Evolutionary conservation across 2,329 filamentous ascomycete genomes (phyloP).

Genomic region (Fusarium nygamai): DNA sequence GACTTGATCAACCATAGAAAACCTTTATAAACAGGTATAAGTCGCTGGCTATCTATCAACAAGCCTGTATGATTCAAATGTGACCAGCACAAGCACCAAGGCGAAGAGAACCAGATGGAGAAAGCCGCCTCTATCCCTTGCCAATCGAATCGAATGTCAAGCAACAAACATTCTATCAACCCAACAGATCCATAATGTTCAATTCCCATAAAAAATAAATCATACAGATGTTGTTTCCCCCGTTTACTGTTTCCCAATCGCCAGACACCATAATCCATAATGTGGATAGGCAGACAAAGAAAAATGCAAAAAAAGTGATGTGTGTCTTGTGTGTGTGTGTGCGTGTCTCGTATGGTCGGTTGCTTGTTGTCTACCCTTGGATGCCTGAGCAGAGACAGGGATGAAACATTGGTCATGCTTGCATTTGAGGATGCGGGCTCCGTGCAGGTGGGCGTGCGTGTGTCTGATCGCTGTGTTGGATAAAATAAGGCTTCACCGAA

Average conservation of each 20-base stretch:
- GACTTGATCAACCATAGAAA: background rate
- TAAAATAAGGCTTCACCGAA: constrained; percentile 6
- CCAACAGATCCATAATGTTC: background rate
- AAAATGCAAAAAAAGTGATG: constrained; percentile 6
- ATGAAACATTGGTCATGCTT: constrained; percentile 21
- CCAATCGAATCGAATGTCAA: constrained; percentile 15
- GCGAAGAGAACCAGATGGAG: background rate
- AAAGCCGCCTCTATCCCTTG: constrained; percentile 8
- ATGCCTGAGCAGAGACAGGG: constrained; percentile 8
- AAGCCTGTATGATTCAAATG: constrained; percentile 23
- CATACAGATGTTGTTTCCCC: constrained; percentile 24
- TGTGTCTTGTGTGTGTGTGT: background rate
- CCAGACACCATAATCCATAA: constrained; percentile 37
- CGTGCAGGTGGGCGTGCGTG: constrained; percentile 11
- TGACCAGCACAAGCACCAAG: constrained; percentile 37
- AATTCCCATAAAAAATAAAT: constrained; percentile 11
- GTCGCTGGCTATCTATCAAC: constrained; percentile 32
- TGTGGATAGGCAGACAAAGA: constrained; percentile 18
- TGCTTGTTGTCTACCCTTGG: background rate
- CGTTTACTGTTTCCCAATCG: constrained; percentile 30
- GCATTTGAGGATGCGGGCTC: constrained; percentile 35
- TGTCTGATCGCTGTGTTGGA: constrained; percentile 4
- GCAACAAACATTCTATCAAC: constrained; percentile 10
- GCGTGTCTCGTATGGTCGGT: constrained; percentile 6
- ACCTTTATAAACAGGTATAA: background rate